A percentile compares a stretch with the other conserved stretches of the same genome.
These are phyloP conservation scores for Macrophomina phaseolina DNA, from an alignment of 2,329 filamentous ascomycete species.

Conservation along the genomic window DNA sequence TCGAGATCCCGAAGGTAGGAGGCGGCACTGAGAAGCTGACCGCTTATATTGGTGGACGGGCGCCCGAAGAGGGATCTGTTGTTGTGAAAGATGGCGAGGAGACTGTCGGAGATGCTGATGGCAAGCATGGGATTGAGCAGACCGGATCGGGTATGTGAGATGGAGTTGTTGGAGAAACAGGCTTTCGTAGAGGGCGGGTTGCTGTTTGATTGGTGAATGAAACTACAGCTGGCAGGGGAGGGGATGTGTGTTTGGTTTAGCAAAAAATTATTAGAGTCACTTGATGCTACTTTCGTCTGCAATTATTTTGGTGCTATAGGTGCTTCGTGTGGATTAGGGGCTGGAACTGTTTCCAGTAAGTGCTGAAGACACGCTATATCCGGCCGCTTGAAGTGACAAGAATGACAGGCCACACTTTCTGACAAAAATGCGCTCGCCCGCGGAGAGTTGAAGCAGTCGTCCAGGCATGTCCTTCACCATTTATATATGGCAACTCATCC, in stretches of 20 bases:
- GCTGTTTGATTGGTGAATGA: background rate
- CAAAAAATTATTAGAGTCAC: background rate
- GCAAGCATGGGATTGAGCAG: conserved; percentile 11
- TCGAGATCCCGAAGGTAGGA: conserved; percentile 32
- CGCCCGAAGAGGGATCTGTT: conserved; percentile 40
- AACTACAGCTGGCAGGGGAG: too few relatives aligned
- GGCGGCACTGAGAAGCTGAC: conserved; percentile 38
- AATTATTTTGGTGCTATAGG: background rate
- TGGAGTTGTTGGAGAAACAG: background rate
- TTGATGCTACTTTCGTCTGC: background rate
- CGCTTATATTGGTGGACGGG: conserved; percentile 37
- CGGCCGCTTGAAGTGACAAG: too few relatives aligned
- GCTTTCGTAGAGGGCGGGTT: background rate
- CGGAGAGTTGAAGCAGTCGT: too few relatives aligned
- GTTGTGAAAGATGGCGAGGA: conserved; percentile 37
- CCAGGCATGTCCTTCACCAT: too few relatives aligned
- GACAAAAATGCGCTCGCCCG: too few relatives aligned
- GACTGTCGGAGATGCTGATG: conserved; percentile 12
- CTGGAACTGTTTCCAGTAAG: too few relatives aligned
- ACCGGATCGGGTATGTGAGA: background rate
- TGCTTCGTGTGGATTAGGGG: too few relatives aligned
- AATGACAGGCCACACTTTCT: too few relatives aligned
- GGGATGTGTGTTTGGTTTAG: too few relatives aligned
- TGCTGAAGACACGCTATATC: too few relatives aligned
- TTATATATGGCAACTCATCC: too few relatives aligned